These are phyloP conservation scores for Coix lacrymajobi DNA, from an alignment of 176 grass and related monocot genomes.

Conservation along the genomic window DNA sequence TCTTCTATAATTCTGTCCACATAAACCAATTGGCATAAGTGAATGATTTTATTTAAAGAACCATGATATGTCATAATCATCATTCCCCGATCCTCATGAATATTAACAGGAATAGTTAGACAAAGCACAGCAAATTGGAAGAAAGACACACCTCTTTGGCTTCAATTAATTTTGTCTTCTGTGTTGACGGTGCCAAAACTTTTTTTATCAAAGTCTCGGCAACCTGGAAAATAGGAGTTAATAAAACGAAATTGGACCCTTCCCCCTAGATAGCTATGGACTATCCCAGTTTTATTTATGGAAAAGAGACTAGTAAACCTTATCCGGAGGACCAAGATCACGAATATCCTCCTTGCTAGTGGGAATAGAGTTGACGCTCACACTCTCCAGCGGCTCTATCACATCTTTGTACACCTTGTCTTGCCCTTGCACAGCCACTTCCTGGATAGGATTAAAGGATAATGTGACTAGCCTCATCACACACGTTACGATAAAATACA, in stretches of 20 bases:
- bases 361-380: constrained; percentile 74
- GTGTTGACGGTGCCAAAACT: constrained; percentile 64
- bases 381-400: constrained; percentile 86
- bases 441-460: constrained; percentile 27
- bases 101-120: neutral
- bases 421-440: constrained; percentile 82
- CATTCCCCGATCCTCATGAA: neutral
- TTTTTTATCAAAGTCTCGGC: constrained; percentile 76
- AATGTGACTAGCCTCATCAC: neutral
- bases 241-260: neutral
- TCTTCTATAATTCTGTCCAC: neutral
- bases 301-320: constrained; percentile 27
- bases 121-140: neutral
- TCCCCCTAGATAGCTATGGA: neutral
- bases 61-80: neutral
- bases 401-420: constrained; percentile 99
- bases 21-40: neutral
- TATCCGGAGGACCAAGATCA: constrained; percentile 78
- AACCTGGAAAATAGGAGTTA: constrained; percentile 42
- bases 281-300: neutral
- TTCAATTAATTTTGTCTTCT: constrained; percentile 89
- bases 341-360: constrained; percentile 78
- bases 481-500: neutral
- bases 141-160: constrained; percentile 67
- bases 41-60: neutral